Evolutionary conservation across 192 early-diverging fungal genomes (phyloP), one percentile per base, ranked within the genome.

Genomic region (Coemansia sp.): DNA sequence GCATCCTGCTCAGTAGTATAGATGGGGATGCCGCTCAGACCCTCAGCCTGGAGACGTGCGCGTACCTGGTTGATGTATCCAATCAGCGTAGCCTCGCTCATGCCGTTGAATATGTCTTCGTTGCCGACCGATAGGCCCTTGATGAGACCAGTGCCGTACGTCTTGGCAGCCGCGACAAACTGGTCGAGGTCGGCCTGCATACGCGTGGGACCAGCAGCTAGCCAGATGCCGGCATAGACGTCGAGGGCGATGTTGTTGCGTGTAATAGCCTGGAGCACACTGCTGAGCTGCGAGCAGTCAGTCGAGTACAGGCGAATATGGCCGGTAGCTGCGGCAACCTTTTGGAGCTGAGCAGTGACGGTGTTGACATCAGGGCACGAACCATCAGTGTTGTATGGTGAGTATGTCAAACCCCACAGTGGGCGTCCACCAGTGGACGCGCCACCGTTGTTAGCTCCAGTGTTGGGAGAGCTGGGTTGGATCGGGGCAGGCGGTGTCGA

Each of bases 281-380:
- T 68, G 44, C 63, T 48, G 41, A 83, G 67, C 68, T 83, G 81
- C 24, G 72, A 76, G 68, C 81, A 83, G 65, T 83, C 81, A 19
- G 81, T 75, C 10, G 81, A 78, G 61, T 78, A 83, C 34, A 83
- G 70, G 24, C 81, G 81, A 48, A 83, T 76, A 67, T 83, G 78
- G 41, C 63, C 44, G 39, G 81, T 72, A 0, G 75, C 76, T 0
- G 19, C 19, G 1, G 72, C 72, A 1, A 83, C 62, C 56, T 69
- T 75, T 19, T 71, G 34, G 29, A 83, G 76, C 39, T 83, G 70
- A 5, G 39, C 51, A 4, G 81, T 39, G 24, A 78, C 76, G 1
- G 69, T 50, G 22, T 24, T 60, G 24, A 66, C 53, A 40, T 76
- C 73, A 0, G 81, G 76, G 67, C 81, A 83, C 11, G 81, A 78